These are phyloP conservation scores for Gastrolobium bilobum DNA, from an alignment of 306 rosid species.

Conservation along the genomic window DNA sequence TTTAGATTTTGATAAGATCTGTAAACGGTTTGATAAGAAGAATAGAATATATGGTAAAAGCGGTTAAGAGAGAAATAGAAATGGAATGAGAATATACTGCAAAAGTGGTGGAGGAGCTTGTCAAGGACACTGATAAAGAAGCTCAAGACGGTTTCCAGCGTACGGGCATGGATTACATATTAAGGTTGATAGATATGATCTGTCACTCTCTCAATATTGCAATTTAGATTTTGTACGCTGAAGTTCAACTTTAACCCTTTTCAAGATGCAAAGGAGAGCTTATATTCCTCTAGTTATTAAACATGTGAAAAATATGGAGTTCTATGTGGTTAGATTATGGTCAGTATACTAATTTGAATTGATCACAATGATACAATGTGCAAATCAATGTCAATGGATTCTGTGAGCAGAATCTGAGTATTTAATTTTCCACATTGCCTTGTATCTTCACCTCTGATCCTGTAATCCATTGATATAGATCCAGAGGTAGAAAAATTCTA, in stretches of 20 bases:
- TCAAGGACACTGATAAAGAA: neutral
- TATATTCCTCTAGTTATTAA: neutral
- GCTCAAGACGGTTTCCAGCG: conserved; percentile 28
- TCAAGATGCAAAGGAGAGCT: neutral
- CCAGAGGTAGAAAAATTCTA: no score
- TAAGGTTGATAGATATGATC: neutral
- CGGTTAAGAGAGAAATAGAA: neutral
- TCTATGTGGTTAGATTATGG: conserved; percentile 17
- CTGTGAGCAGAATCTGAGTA: conserved; percentile 20
- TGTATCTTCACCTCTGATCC: no score
- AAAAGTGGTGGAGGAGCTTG: conserved; percentile 8
- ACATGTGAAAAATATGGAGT: conserved; percentile 29
- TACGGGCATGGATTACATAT: neutral
- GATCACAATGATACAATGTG: neutral
- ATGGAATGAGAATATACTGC: conserved; percentile 5
- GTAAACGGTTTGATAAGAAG: conserved; percentile 9
- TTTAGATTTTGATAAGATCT: neutral
- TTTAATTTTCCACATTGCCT: neutral
- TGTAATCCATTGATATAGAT: no score
- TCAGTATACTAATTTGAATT: neutral
- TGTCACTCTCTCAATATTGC: neutral
- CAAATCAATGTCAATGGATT: conserved; percentile 41
- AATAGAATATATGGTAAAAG: conserved; percentile 31
- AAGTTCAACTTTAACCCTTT: conserved; percentile 5
- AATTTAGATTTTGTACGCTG: conserved; percentile 1